Evolutionary conservation across 495 filamentous ascomycete genomes (phyloP).

Genomic region (Talaromyces ruber): DNA sequence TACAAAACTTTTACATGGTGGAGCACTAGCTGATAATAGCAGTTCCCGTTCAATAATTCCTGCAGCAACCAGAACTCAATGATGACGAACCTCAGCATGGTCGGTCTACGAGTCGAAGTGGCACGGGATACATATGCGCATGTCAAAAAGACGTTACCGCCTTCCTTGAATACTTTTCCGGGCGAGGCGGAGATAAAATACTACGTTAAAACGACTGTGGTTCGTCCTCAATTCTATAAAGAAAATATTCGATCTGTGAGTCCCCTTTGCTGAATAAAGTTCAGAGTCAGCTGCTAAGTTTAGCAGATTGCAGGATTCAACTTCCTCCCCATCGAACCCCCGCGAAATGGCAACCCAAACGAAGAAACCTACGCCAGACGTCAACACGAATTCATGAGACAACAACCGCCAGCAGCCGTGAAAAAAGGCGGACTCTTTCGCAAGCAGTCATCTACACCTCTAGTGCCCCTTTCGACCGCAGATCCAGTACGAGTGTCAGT

Average conservation of each 20-base stretch:
- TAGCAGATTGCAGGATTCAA: slow-evolving; percentile 53
- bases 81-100: slow-evolving; percentile 46
- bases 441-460: slow-evolving; percentile 18
- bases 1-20: background rate
- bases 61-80: slow-evolving; percentile 58
- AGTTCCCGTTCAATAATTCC: slow-evolving; percentile 85
- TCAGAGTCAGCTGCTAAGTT: background rate
- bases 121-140: slow-evolving; percentile 51
- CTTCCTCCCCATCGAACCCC: slow-evolving; percentile 89
- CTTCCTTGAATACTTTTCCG: slow-evolving; percentile 72
- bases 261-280: background rate
- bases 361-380: slow-evolving; percentile 80
- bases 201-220: slow-evolving; percentile 85
- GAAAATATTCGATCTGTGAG: slow-evolving; percentile 68
- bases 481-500: slow-evolving; percentile 46
- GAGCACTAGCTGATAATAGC: background rate
- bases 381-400: slow-evolving; percentile 61
- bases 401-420: slow-evolving; percentile 24
- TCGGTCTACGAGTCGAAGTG: slow-evolving; percentile 48
- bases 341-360: slow-evolving; percentile 52
- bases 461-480: slow-evolving; percentile 10
- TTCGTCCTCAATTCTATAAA: slow-evolving; percentile 71
- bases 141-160: slow-evolving; percentile 80
- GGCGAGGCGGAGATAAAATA: slow-evolving; percentile 85
- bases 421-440: slow-evolving; percentile 50